phyloP scores from a whole-genome alignment of 345 rosid species.

The Diplotaxis tenuifolia region DNA sequence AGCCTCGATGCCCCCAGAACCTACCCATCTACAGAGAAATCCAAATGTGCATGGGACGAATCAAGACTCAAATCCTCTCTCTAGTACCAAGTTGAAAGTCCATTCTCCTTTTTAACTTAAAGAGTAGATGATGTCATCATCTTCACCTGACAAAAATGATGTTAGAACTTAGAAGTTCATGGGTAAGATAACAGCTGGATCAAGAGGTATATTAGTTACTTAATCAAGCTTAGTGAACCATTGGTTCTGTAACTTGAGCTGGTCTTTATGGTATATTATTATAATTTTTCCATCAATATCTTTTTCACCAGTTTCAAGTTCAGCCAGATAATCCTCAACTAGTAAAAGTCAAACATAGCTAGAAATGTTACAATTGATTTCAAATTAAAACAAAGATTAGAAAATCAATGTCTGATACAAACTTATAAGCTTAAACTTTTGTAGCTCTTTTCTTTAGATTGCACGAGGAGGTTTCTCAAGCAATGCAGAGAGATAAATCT shows the following conservation, averaged over 20 bases:
- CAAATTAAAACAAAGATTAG: neutral
- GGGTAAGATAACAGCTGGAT: slow-evolving; percentile 22
- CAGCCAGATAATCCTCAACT: neutral
- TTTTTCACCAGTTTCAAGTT: slow-evolving; percentile 3
- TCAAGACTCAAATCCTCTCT: slow-evolving; percentile 90
- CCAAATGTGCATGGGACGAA: slow-evolving; percentile 89
- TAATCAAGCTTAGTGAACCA: slow-evolving; percentile 18
- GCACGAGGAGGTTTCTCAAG: slow-evolving; percentile 87
- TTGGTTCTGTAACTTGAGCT: slow-evolving; percentile 23
- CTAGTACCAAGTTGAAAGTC: slow-evolving; percentile 62
- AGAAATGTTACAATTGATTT: neutral
- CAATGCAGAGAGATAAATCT: slow-evolving; percentile 78
- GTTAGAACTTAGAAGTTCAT: slow-evolving; percentile 17
- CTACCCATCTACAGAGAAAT: slow-evolving; percentile 77
- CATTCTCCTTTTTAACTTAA: slow-evolving; percentile 6
- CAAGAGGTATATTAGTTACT: slow-evolving; percentile 23
- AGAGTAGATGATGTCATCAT: slow-evolving; percentile 28
- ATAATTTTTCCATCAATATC: slow-evolving; percentile 8
- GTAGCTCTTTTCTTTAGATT: slow-evolving; percentile 42
- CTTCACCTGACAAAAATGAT: slow-evolving; percentile 13
- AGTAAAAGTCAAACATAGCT: slow-evolving; percentile 21
- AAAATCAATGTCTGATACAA: slow-evolving; percentile 8
- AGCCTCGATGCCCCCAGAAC: slow-evolving; percentile 78
- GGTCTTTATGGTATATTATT: slow-evolving; percentile 18
- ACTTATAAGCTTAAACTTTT: neutral